These are phyloP conservation scores for Sindora glabra DNA, from an alignment of 306 rosid genomes.

Conservation along the genomic window DNA sequence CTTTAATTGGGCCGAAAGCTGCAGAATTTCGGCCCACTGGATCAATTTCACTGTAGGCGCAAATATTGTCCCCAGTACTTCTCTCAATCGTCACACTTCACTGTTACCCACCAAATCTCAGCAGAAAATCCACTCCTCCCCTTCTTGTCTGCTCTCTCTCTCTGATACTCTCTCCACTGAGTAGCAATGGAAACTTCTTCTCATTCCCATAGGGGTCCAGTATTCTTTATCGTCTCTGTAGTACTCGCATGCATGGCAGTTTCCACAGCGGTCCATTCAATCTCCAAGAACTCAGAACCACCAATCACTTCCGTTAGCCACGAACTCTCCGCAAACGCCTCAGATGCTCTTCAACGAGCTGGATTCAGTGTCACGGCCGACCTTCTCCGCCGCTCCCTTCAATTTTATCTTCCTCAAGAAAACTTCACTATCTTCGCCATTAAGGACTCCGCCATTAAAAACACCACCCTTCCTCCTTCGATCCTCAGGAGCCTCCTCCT, in stretches of 20 bases:
- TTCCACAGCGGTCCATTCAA: conserved; percentile 27
- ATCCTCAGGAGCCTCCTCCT: conserved; percentile 49
- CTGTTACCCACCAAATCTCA: no score
- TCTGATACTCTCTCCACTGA: not conserved
- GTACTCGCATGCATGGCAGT: conserved; percentile 45
- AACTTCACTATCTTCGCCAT: conserved; percentile 45
- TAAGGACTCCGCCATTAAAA: conserved; percentile 28
- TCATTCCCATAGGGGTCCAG: conserved; percentile 35
- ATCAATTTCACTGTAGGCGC: no score
- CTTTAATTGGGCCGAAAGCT: no score
- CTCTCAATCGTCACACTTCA: no score
- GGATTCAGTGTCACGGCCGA: conserved; percentile 54
- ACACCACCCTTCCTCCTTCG: conserved; percentile 45
- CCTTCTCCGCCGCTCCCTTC: conserved; percentile 51
- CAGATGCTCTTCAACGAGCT: conserved; percentile 38
- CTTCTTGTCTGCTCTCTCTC: no score
- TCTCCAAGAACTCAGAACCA: conserved; percentile 19
- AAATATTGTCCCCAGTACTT: no score
- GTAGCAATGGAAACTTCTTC: conserved; percentile 46
- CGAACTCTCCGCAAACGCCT: conserved; percentile 34
- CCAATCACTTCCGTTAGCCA: conserved; percentile 12
- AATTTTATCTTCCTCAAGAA: conserved; percentile 35
- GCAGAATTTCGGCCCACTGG: no score
- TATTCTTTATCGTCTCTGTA: conserved; percentile 28
- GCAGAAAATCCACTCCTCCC: no score